Percentiles rank a stretch among this genome's conserved stretches.
phyloP scores from a whole-genome alignment of 148 eudicot species.

The Dysphania ambrosioides region DNA sequence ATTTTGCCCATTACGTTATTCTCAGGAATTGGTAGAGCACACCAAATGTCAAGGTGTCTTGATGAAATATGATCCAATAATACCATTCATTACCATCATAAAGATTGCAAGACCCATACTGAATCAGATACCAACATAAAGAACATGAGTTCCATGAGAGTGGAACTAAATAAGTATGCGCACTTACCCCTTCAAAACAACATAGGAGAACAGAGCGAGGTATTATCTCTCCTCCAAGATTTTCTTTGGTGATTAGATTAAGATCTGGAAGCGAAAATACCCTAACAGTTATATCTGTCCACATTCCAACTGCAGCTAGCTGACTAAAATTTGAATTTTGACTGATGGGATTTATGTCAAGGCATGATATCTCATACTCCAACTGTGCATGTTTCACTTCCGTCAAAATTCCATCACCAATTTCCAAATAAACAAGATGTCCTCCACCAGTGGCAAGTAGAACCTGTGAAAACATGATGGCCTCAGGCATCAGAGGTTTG shows the following conservation, averaged over 20 bases:
- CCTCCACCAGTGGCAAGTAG: constrained; percentile 91
- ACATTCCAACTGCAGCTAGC: constrained; percentile 98
- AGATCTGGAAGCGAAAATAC: constrained; percentile 89
- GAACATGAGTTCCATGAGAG: neutral
- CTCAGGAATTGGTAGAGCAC: neutral
- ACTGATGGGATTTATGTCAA: constrained; percentile 91
- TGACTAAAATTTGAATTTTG: constrained; percentile 67
- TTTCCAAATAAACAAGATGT: constrained; percentile 86
- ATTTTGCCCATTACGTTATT: too few species aligned
- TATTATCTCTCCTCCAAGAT: constrained; percentile 91
- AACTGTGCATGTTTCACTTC: constrained; percentile 74
- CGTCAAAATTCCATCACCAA: constrained; percentile 70
- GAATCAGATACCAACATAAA: neutral
- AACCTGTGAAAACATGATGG: constrained; percentile 50
- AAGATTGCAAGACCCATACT: neutral
- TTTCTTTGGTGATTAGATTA: constrained; percentile 74
- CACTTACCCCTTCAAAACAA: constrained; percentile 92
- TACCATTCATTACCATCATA: neutral
- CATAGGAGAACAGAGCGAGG: constrained; percentile 97
- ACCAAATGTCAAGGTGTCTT: neutral
- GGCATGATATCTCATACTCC: constrained; percentile 89
- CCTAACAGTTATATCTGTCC: constrained; percentile 94
- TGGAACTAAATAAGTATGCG: neutral
- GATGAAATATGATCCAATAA: neutral
- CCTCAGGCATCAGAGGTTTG: neutral